A percentile compares a stretch with the other conserved stretches of the same genome.
Conservation (phyloP, 768 basidiomycete species). For the Agaricus subrufescens region DNA sequence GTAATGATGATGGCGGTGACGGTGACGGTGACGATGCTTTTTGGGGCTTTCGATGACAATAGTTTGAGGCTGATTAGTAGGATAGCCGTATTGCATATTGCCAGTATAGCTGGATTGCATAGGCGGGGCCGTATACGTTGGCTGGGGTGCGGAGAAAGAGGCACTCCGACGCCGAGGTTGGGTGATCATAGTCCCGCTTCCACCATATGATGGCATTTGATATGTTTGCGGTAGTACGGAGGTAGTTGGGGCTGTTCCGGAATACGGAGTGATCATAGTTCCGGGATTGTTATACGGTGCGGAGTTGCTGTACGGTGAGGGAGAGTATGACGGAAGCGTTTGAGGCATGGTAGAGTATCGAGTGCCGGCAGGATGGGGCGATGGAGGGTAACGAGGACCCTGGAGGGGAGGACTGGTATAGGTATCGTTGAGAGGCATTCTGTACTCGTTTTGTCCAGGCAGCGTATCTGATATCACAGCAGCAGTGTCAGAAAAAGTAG, state of each 20-base stretch:
- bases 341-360: slow-evolving; percentile 1
- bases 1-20: slow-evolving; percentile 23
- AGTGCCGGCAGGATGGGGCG: slow-evolving; percentile 4
- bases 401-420: neutral
- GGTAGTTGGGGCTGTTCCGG: slow-evolving; percentile 17
- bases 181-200: neutral
- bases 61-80: slow-evolving; percentile 10
- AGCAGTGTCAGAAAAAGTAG: slow-evolving; percentile 18
- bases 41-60: slow-evolving; percentile 18
- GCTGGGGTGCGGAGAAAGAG: slow-evolving; percentile 13
- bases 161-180: slow-evolving; percentile 4
- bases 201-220: neutral
- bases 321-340: neutral
- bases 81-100: neutral
- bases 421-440: neutral
- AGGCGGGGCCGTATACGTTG: slow-evolving; percentile 2
- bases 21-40: slow-evolving; percentile 23
- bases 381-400: slow-evolving; percentile 11
- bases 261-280: slow-evolving; percentile 20
- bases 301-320: slow-evolving; percentile 8
- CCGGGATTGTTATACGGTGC: neutral
- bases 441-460: neutral
- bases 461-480: slow-evolving; percentile 16
- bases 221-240: neutral
- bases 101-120: slow-evolving; percentile 1